Conservation (phyloP, 2,329 filamentous ascomycete genomes). For the Alternaria gansuensis region DNA sequence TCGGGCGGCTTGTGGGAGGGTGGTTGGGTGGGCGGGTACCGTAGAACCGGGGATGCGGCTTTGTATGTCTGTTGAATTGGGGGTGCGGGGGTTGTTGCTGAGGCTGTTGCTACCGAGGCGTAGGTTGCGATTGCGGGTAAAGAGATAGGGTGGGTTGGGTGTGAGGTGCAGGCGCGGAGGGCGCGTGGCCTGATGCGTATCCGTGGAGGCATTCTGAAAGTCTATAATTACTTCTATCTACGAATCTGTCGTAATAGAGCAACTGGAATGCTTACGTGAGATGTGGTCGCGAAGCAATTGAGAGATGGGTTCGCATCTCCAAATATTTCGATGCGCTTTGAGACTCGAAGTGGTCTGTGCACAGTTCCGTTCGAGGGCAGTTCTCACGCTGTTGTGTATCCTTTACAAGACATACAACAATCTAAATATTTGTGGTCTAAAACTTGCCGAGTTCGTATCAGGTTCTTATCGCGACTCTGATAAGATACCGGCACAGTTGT, state of each 20-base stretch:
- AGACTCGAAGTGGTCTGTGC: constrained; percentile 39
- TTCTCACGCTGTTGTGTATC: constrained; percentile 14
- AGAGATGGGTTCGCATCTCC: constrained; percentile 28
- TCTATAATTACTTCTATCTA: constrained; percentile 10
- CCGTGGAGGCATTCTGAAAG: constrained; percentile 49
- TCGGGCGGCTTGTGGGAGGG: constrained; percentile 87
- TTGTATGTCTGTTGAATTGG: constrained; percentile 60
- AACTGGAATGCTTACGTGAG: constrained; percentile 34
- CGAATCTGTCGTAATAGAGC: background rate
- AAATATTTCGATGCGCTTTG: constrained; percentile 42
- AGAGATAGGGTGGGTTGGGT: constrained; percentile 42
- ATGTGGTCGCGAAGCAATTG: constrained; percentile 41
- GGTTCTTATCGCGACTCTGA: background rate
- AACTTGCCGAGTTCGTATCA: background rate
- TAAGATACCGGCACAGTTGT: background rate
- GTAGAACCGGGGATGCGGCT: constrained; percentile 57
- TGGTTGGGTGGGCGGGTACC: constrained; percentile 74
- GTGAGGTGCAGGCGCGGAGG: constrained; percentile 39
- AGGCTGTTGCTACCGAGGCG: constrained; percentile 61
- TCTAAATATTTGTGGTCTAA: background rate
- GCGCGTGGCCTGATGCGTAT: constrained; percentile 49
- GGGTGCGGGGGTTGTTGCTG: constrained; percentile 62
- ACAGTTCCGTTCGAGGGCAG: constrained; percentile 23
- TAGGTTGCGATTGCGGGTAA: constrained; percentile 53
- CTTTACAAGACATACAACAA: constrained; percentile 15